Conservation (phyloP, 1,284 basidiomycete species). For the Vanrija pseudolonga region DNA sequence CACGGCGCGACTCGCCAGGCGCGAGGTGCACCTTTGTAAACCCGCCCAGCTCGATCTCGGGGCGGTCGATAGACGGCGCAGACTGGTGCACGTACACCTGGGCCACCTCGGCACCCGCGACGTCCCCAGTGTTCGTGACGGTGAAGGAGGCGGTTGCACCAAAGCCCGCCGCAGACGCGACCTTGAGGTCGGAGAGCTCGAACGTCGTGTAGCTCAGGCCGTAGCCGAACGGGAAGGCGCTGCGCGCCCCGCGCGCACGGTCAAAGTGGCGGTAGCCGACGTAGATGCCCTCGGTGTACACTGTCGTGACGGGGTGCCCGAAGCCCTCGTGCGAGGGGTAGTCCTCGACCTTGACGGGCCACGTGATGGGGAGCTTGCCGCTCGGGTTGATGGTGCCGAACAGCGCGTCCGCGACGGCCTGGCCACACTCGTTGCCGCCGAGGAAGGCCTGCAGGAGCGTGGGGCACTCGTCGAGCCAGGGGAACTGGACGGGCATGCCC, state of each 20-base stretch:
- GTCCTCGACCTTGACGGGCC: conserved; percentile 40
- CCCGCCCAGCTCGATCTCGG: conserved; percentile 36
- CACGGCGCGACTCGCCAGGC: conserved; percentile 30
- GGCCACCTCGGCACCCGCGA: conserved; percentile 35
- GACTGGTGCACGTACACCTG: conserved; percentile 54
- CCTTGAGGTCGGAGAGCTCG: conserved; percentile 35
- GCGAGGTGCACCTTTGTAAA: conserved; percentile 41
- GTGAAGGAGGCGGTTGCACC: conserved; percentile 26
- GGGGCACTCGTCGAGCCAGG: conserved; percentile 54
- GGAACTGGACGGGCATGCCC: conserved; percentile 52
- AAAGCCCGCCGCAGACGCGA: neutral
- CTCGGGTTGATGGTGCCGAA: conserved; percentile 59
- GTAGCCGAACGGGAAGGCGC: conserved; percentile 56
- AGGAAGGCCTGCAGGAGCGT: conserved; percentile 58
- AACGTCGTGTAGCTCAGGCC: conserved; percentile 57
- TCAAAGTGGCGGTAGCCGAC: conserved; percentile 21
- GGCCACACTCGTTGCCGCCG: conserved; percentile 59
- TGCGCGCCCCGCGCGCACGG: conserved; percentile 50
- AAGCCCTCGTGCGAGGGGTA: neutral
- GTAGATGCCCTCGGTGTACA: conserved; percentile 17
- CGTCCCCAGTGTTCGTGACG: conserved; percentile 31
- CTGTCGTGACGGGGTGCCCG: neutral
- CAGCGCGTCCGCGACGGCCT: conserved; percentile 56
- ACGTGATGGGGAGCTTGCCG: conserved; percentile 55
- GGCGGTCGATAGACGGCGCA: conserved; percentile 32